Conservation (phyloP, 176 grass and related monocot genomes). For the Elaeis guineensis region DNA sequence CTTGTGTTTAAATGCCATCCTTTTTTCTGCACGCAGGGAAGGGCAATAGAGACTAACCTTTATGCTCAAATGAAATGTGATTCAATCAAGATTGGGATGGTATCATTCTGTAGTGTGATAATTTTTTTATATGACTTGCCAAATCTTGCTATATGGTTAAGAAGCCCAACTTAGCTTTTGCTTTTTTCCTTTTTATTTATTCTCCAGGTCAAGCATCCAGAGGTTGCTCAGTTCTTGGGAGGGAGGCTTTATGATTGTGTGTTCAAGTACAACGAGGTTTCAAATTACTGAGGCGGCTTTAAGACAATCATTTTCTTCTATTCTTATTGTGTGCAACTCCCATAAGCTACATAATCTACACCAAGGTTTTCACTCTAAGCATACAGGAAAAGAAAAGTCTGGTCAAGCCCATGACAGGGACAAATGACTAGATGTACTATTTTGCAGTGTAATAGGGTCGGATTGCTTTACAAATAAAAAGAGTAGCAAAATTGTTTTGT, state of each 20-base stretch:
- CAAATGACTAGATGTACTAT: too few relatives aligned
- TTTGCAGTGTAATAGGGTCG: too few relatives aligned
- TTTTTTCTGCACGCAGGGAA: slow-evolving; percentile 45
- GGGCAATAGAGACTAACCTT: slow-evolving; percentile 94
- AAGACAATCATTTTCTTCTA: background rate
- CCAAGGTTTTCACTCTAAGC: too few relatives aligned
- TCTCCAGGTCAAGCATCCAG: slow-evolving; percentile 86
- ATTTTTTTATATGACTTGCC: background rate
- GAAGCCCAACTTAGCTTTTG: too few relatives aligned
- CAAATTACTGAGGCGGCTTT: slow-evolving; percentile 9
- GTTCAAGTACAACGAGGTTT: slow-evolving; percentile 89
- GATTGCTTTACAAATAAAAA: too few relatives aligned
- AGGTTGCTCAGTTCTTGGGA: slow-evolving; percentile 95
- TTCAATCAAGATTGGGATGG: slow-evolving; percentile 98
- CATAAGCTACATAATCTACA: background rate
- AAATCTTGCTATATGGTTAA: too few relatives aligned
- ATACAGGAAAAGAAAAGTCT: too few relatives aligned
- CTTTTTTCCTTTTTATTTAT: background rate
- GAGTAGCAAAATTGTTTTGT: too few relatives aligned
- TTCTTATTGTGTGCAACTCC: background rate
- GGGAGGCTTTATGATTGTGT: slow-evolving; percentile 96
- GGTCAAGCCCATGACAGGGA: too few relatives aligned
- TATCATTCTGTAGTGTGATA: slow-evolving; percentile 12
- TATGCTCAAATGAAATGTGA: slow-evolving; percentile 89
- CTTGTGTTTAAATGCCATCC: background rate